Conservation (phyloP, 805 yeast species). For the Candida parachauliodes region DNA sequence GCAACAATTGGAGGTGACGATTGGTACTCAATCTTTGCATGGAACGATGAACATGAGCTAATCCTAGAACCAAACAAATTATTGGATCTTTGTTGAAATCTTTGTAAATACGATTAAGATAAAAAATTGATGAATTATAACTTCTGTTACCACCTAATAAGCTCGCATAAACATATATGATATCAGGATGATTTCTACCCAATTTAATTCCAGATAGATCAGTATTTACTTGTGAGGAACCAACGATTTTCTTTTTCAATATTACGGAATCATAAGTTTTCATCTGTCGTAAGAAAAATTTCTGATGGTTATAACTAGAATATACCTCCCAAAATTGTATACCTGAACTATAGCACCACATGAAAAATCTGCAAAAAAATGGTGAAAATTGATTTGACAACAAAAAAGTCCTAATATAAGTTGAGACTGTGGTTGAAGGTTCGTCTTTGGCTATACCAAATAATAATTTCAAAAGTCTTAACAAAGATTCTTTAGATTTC, state of each 20-base stretch:
- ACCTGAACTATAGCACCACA: slow-evolving; percentile 65
- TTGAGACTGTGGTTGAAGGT: slow-evolving; percentile 45
- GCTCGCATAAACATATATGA: slow-evolving; percentile 76
- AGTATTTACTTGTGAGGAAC: slow-evolving; percentile 73
- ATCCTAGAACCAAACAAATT: slow-evolving; percentile 67
- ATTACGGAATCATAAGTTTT: slow-evolving; percentile 81
- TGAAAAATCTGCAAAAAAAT: slow-evolving; percentile 59
- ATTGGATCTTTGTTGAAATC: slow-evolving; percentile 73
- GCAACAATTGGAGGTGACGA: slow-evolving; percentile 82
- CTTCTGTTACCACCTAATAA: slow-evolving; percentile 78
- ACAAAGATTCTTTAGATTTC: slow-evolving; percentile 52
- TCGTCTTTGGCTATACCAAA: slow-evolving; percentile 50
- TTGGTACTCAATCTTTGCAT: slow-evolving; percentile 86
- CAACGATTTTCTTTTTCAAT: slow-evolving; percentile 51
- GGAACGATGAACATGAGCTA: slow-evolving; percentile 83
- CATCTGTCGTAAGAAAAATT: slow-evolving; percentile 82
- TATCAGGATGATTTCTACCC: slow-evolving; percentile 54
- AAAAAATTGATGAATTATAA: slow-evolving; percentile 77
- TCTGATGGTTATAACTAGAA: slow-evolving; percentile 81
- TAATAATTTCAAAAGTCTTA: slow-evolving; percentile 66
- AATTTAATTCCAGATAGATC: slow-evolving; percentile 39
- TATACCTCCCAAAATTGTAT: slow-evolving; percentile 54
- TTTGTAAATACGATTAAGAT: slow-evolving; percentile 66
- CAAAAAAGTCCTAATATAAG: slow-evolving; percentile 59
- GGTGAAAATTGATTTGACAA: slow-evolving; percentile 75